These are phyloP conservation scores for Rhizopogon vesiculosus DNA, from an alignment of 768 basidiomycete genomes.

Conservation along the genomic window DNA sequence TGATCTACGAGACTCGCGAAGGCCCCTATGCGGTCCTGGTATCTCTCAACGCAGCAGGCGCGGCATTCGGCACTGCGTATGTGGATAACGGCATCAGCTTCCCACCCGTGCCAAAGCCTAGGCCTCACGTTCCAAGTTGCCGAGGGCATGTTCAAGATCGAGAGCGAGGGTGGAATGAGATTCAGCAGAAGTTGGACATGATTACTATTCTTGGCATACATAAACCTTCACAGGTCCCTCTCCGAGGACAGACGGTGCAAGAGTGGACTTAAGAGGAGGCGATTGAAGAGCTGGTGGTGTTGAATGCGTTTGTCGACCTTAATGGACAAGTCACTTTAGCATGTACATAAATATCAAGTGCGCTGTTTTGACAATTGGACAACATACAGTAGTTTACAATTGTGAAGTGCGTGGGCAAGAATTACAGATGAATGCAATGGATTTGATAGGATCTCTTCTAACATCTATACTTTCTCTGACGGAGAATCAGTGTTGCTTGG, in stretches of 20 bases:
- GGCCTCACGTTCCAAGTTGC: conserved; percentile 40
- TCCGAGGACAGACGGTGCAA: conserved; percentile 29
- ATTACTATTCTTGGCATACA: conserved; percentile 57
- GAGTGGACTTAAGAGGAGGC: conserved; percentile 36
- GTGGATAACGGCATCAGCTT: conserved; percentile 58
- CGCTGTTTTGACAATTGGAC: too few species aligned
- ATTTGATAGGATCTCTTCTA: too few species aligned
- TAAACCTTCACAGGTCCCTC: conserved; percentile 34
- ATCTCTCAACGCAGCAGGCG: conserved; percentile 41
- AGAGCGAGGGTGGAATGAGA: conserved; percentile 24
- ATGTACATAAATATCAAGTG: conserved; percentile 24
- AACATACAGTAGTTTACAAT: too few species aligned
- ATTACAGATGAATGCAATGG: too few species aligned
- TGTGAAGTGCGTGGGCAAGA: too few species aligned
- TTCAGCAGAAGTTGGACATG: conserved; percentile 43
- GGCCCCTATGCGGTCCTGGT: conserved; percentile 62
- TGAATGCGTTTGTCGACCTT: conserved; percentile 35
- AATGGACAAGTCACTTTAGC: conserved; percentile 31
- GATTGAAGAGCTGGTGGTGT: conserved; percentile 38
- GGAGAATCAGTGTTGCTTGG: too few species aligned
- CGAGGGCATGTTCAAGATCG: conserved; percentile 32
- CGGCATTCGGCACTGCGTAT: conserved; percentile 55
- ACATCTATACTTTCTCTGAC: too few species aligned
- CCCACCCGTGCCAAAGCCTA: conserved; percentile 50
- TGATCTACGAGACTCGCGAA: conserved; percentile 58